These are phyloP conservation scores for Mallotus repandus DNA, from an alignment of 441 rosid species.

Conservation along the genomic window DNA sequence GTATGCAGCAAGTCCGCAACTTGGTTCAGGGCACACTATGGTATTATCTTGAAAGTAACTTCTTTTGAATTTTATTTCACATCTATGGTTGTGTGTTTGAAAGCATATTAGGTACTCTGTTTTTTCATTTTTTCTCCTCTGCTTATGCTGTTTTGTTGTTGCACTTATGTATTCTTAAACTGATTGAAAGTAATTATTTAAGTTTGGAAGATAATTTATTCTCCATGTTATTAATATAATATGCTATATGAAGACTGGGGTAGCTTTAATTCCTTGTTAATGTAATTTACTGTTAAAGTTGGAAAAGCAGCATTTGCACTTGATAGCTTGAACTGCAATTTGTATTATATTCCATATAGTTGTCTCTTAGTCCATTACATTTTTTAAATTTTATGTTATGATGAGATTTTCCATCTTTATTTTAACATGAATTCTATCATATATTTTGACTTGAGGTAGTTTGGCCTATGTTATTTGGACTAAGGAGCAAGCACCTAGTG, in stretches of 20 bases:
- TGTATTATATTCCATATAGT: background rate
- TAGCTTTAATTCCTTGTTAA: background rate
- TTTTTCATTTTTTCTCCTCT: constrained; percentile 1
- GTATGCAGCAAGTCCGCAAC: constrained; percentile 43
- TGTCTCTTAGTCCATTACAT: background rate
- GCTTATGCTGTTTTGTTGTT: background rate
- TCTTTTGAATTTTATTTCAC: background rate
- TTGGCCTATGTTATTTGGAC: background rate
- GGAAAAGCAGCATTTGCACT: background rate
- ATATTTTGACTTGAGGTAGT: background rate
- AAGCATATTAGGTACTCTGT: background rate
- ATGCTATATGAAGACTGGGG: too few species aligned
- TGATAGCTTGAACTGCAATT: background rate
- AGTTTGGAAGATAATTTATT: background rate
- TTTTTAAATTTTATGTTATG: background rate
- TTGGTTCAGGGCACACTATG: constrained; percentile 51
- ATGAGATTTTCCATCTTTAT: background rate
- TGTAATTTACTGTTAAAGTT: background rate
- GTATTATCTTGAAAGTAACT: constrained; percentile 31
- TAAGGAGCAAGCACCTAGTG: background rate
- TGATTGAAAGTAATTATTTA: background rate
- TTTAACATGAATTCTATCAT: background rate
- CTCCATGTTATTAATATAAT: background rate
- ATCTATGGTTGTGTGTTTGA: background rate
- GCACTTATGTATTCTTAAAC: background rate